Evolutionary conservation across 139 green algal genomes (phyloP).

Genomic region (Deuterostichococcus epilithicus): DNA sequence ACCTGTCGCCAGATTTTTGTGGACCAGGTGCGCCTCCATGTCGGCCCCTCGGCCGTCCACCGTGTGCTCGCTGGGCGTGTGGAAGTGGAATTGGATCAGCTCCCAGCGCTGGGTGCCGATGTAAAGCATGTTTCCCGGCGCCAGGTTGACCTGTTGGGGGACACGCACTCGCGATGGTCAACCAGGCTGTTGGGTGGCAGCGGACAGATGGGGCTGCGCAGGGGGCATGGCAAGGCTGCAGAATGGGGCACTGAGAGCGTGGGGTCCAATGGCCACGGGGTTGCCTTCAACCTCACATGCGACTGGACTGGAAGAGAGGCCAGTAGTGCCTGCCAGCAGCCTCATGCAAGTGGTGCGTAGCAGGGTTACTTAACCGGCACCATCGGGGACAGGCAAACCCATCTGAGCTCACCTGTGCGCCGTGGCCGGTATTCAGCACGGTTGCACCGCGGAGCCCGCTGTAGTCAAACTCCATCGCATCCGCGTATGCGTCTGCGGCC

Average conservation of each 20-base stretch:
- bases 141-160: slow-evolving; percentile 1
- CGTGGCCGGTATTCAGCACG: slow-evolving; percentile 10
- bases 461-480: slow-evolving; percentile 2
- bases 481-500: neutral
- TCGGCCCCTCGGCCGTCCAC: slow-evolving; percentile 49
- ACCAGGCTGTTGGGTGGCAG: neutral
- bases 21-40: slow-evolving; percentile 83
- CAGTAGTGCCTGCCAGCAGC: too few species aligned
- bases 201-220: neutral
- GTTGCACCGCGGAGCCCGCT: neutral
- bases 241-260: neutral
- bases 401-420: neutral
- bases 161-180: neutral
- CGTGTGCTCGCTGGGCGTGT: slow-evolving; percentile 72
- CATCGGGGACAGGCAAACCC: too few species aligned
- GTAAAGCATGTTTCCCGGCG: slow-evolving; percentile 3
- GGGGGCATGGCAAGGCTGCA: neutral
- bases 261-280: neutral
- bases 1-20: slow-evolving; percentile 52
- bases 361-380: too few species aligned
- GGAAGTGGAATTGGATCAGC: slow-evolving; percentile 84
- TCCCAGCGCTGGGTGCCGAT: slow-evolving; percentile 42
- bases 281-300: neutral
- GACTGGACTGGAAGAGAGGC: too few species aligned
- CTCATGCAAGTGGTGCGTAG: too few species aligned